Evolutionary conservation across 192 early-diverging fungal genomes (phyloP).

Genomic region (Backusella morwellensis): DNA sequence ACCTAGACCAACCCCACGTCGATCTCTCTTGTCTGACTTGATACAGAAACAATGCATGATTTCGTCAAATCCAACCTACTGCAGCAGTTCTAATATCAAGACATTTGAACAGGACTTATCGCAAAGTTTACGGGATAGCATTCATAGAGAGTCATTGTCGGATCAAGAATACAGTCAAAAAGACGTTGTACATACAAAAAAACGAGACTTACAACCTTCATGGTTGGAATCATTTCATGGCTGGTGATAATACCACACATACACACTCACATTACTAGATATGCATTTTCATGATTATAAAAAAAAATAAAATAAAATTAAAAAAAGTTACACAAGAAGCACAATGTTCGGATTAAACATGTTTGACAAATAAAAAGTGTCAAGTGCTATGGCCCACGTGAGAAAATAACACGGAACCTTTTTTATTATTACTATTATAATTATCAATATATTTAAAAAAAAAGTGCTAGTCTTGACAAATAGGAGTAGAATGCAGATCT

Average conservation of each 20-base stretch:
- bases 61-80: constrained; percentile 1
- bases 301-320: background rate
- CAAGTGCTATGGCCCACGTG: constrained; percentile 8
- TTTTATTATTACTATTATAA: background rate
- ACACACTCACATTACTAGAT: background rate
- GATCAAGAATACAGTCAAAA: background rate
- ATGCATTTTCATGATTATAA: background rate
- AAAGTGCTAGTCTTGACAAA: constrained; percentile 1
- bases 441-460: background rate
- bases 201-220: background rate
- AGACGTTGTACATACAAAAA: background rate
- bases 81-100: background rate
- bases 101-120: background rate
- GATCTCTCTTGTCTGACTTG: constrained; percentile 12
- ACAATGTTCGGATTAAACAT: constrained; percentile 1
- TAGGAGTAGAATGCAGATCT: constrained; percentile 12
- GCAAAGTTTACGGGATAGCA: background rate
- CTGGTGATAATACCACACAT: background rate
- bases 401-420: constrained; percentile 5
- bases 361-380: constrained; percentile 9
- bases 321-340: constrained; percentile 2
- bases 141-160: constrained; percentile 1
- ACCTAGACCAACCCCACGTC: constrained; percentile 3
- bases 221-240: constrained; percentile 9
- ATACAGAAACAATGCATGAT: constrained; percentile 12